phyloP scores from a whole-genome alignment of 2,329 filamentous ascomycete species.

The Blastomyces parvus region DNA sequence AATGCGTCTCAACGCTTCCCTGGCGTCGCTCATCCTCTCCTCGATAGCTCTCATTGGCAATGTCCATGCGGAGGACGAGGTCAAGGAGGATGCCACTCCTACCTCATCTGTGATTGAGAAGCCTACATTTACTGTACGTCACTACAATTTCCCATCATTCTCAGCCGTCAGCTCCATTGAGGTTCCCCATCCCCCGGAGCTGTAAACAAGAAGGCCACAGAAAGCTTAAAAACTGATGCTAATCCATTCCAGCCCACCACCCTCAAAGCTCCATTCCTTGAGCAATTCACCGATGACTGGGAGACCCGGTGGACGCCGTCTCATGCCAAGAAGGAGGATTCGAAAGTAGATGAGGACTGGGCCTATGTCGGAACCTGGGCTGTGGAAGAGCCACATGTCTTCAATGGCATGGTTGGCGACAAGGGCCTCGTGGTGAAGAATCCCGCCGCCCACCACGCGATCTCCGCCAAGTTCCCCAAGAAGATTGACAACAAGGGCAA shows the following conservation, averaged over 20 bases:
- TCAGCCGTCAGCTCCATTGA: background rate
- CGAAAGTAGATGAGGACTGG: conserved; percentile 78
- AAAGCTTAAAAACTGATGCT: conserved; percentile 15
- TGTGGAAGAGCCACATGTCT: conserved; percentile 83
- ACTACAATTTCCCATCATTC: background rate
- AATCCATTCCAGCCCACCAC: conserved; percentile 57
- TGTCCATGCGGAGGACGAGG: conserved; percentile 60
- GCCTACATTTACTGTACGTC: conserved; percentile 78
- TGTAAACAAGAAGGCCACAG: background rate
- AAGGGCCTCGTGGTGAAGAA: conserved; percentile 98
- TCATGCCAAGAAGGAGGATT: conserved; percentile 91
- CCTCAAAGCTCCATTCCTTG: conserved; percentile 87
- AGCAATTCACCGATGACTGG: conserved; percentile 98
- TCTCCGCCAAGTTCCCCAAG: conserved; percentile 96
- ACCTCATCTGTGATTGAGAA: conserved; percentile 51
- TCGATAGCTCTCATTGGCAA: conserved; percentile 59
- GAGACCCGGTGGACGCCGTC: conserved; percentile 87
- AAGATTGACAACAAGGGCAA: conserved; percentile 96
- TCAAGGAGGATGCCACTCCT: conserved; percentile 49
- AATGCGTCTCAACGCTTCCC: conserved; percentile 78
- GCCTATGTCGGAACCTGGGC: conserved; percentile 94
- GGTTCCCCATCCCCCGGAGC: conserved; percentile 2
- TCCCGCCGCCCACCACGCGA: conserved; percentile 94
- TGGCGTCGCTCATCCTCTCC: conserved; percentile 59
- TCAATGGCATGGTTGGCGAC: conserved; percentile 88